Evolutionary conservation across 805 yeast species (phyloP).

Genomic region (Lachancea sp.): DNA sequence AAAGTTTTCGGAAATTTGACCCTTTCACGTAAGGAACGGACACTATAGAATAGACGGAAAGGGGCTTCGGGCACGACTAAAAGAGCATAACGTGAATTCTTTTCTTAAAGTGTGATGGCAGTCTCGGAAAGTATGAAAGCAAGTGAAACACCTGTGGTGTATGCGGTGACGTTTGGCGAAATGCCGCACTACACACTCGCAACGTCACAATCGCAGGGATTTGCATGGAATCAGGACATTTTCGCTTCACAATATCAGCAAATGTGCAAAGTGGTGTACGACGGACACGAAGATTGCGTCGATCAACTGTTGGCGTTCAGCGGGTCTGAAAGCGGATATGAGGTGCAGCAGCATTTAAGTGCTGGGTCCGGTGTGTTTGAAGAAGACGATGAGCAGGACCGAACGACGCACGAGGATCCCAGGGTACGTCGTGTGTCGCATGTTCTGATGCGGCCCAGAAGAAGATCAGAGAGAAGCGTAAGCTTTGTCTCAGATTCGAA

Average conservation of each 20-base stretch:
- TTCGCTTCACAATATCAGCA: constrained; percentile 71
- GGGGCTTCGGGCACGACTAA: no score
- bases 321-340: not conserved
- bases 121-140: constrained; percentile 11
- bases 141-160: constrained; percentile 20
- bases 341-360: not conserved
- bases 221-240: constrained; percentile 68
- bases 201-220: constrained; percentile 58
- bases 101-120: no score
- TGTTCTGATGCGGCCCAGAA: constrained; percentile 19
- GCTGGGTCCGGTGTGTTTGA: constrained; percentile 5
- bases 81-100: no score
- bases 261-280: constrained; percentile 36
- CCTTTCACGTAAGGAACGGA: not conserved
- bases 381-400: constrained; percentile 12
- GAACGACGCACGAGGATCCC: constrained; percentile 1
- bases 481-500: constrained; percentile 25
- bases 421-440: constrained; percentile 15
- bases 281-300: constrained; percentile 24
- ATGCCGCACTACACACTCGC: constrained; percentile 17
- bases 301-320: constrained; percentile 12
- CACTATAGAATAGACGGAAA: not conserved
- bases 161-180: constrained; percentile 13
- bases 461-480: constrained; percentile 24
- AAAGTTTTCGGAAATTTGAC: not conserved